phyloP scores from a whole-genome alignment of 805 yeast species.

The Metschnikowia matae region DNA sequence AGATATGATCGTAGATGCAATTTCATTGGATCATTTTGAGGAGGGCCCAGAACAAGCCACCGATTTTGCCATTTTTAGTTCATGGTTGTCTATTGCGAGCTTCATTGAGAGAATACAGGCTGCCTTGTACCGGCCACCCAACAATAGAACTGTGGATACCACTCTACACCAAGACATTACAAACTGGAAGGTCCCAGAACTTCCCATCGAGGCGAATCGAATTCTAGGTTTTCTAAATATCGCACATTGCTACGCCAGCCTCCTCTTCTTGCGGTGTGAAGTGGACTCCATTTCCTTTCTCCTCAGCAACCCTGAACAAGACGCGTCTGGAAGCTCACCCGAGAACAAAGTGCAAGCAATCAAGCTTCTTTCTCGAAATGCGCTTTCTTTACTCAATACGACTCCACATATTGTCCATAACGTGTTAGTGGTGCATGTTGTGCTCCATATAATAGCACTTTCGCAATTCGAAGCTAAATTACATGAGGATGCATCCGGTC shows the following conservation, averaged over 20 bases:
- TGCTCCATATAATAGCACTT: not conserved
- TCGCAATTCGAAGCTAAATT: constrained; percentile 1
- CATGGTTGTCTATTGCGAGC: not conserved
- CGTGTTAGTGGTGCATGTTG: constrained; percentile 4
- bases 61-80: not conserved
- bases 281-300: constrained; percentile 4
- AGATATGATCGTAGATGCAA: constrained; percentile 1
- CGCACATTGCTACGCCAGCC: constrained; percentile 2
- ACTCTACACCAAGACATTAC: not conserved
- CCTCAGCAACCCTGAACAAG: not conserved
- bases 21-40: not conserved
- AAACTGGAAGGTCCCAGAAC: not conserved
- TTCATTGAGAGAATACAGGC: constrained; percentile 3
- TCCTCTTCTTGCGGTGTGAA: constrained; percentile 2
- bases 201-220: not conserved
- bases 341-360: not conserved
- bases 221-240: not conserved
- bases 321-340: not conserved
- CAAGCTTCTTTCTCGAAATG: not conserved
- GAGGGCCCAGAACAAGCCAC: not conserved
- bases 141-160: not conserved
- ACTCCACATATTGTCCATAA: not conserved
- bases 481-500: not conserved
- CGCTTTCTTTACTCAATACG: not conserved
- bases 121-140: constrained; percentile 1